Evolutionary conservation across 768 basidiomycete species (phyloP), one percentile per base, ranked within the genome.

Genomic region (Lactarius quietus): DNA sequence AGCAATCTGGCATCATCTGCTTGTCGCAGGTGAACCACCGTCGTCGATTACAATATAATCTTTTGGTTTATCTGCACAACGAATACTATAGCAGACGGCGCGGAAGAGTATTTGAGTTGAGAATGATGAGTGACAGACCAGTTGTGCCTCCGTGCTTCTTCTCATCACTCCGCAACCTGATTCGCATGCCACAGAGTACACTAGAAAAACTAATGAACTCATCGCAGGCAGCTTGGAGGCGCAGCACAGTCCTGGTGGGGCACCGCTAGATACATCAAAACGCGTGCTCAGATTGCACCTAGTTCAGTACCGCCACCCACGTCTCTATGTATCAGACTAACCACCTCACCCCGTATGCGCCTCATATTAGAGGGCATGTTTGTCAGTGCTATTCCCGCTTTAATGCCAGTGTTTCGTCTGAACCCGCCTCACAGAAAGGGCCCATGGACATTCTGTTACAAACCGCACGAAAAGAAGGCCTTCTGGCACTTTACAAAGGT

Each of bases 401-500:
- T 35, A 14, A 9, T 20, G 20, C 6, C 18, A 15, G 28, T 56
- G 2, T 31, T 41, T 28, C 26, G 18, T 53, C 57, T 65, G 51
- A 57, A 23, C 12, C 28, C 38, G 39, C 29, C 26, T 43, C 33
- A 17, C 72, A 94, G 92, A 95, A 90, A 81, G 95, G 95, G 1
- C 95, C 96, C 0, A 87, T 95, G 84, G 95, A 98, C 73, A 94
- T 98, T 66, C 76, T 95, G 12, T 70, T 75, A 20, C 88, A 92
- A 74, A 98, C 96, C 0, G 66, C 95, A 53, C 76, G 86, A 69
- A 88, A 86, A 62, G 97, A 99, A 74, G 97, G 97, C 0, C 84
- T 95, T 72, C 84, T 97, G 63, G 97, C 94, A 3, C 76, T 99
- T 52, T 98, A 97, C 79, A 98, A 98, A 81, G 96, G 95, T 92